Evolutionary conservation across 768 basidiomycete genomes (phyloP), one percentile per base, ranked within the genome.

Genomic region (Psilocybe sp.): DNA sequence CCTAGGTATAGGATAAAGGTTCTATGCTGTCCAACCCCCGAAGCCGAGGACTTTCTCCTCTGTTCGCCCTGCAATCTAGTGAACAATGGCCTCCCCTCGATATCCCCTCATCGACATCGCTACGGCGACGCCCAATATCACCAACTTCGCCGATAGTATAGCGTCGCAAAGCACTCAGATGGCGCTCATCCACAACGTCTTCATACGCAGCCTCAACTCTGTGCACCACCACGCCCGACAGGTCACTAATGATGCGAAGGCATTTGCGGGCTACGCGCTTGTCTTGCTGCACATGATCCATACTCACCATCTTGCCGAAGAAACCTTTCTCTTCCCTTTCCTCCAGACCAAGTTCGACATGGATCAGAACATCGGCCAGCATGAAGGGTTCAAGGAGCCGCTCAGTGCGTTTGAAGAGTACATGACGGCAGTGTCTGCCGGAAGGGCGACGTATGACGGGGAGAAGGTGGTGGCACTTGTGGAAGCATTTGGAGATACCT

Each of bases 181-280:
- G 59, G 13, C 42, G 12, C 42, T 62, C 14, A 56, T 58, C 14
- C 61, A 62, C 47, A 62, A 62, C 19, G 55, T 58, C 18, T 44
- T 60, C 46, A 62, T 62, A 23, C 54, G 61, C 3, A 42, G 50
- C 11, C 43, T 62, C 39, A 62, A 60, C 32, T 54, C 59, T 1
- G 46, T 57, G 33, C 47, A 42, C 46, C 13, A 15, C 3, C 41
- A 50, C 38, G 53, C 51, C 13, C 53, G 49, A 3, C 44, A 47
- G 6, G 37, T 50, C 28, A 50, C 23, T 3, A 37, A 34, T 19
- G 52, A 53, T 43, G 52, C 47, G 28, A 11, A 15, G 19, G 41
- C 40, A 5, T 53, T 48, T 28, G 47, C 40, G 13, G 46, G 46
- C 11, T 53, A 53, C 42, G 47, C 40, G 4, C 37, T 53, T 3